Evolutionary conservation across 306 rosid species (phyloP), one percentile per base, ranked within the genome.

Genomic region (Vicia sativa): DNA sequence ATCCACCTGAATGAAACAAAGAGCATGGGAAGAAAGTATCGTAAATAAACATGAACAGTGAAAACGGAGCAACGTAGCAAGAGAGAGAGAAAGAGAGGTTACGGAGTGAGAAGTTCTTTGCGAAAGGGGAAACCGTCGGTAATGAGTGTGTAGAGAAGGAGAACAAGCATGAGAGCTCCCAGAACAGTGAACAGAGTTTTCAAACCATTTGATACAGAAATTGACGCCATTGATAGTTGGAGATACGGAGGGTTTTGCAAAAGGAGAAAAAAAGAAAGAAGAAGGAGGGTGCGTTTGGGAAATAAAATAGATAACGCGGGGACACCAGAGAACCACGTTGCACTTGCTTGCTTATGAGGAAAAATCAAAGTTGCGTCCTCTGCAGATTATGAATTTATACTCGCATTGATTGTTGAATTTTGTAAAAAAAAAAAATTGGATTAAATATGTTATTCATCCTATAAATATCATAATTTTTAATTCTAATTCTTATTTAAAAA

Each of bases 81-180:
- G 25, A 15, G 3, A 11, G 67, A 70, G 60, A 58, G 59, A 31
- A 45, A 63, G 72, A 63, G 72, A 19, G 26, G 39, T 57, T 81
- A 89, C 98, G 91, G 95, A 7, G 89, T 82, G 57, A 86, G 82
- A 65, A 82, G 82, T 0, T 87, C 81, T 43, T 26, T 76, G 55
- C 88, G 89, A 54, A 89, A 87, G 10, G 95, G 98, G 70, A 12
- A 61, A 3, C 95, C 97, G 64, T 86, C 88, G 38, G 65, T 73
- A 79, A 53, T 11, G 80, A 86, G 11, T 18, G 92, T 85, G 84
- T 79, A 89, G 18, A 71, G 62, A 63, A 92, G 81, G 21, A 84
- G 73, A 58, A 84, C 61, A 9, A 77, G 63, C 96, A 86, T 87
- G 46, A 72, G 44, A 58, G 55, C 49, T 26, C 89, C 91, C 70